phyloP scores from a whole-genome alignment of 192 early-diverging fungal species.

The Entomortierella parvispora region DNA sequence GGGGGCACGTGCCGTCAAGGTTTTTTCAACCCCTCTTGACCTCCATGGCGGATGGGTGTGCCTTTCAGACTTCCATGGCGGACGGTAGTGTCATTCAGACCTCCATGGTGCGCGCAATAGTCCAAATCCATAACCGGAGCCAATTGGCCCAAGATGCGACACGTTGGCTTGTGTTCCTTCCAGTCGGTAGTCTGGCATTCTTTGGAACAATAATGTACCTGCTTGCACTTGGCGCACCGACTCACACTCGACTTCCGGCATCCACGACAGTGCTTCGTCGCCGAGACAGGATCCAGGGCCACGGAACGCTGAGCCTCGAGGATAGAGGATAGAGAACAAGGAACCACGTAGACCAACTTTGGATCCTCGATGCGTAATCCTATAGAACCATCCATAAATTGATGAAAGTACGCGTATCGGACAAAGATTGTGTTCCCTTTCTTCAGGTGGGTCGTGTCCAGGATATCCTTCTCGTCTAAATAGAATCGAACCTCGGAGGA shows the following conservation, averaged over 20 bases:
- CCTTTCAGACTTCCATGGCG: too few relatives aligned
- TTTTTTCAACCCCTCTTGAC: too few relatives aligned
- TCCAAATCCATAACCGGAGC: not conserved
- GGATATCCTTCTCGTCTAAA: not conserved
- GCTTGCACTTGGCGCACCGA: constrained; percentile 6
- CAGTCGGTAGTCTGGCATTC: constrained; percentile 8
- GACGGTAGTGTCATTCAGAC: too few relatives aligned
- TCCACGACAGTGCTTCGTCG: not conserved
- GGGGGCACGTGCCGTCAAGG: too few relatives aligned
- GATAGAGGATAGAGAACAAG: constrained; percentile 3
- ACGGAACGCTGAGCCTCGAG: not conserved
- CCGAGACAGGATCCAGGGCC: not conserved
- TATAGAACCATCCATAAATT: constrained; percentile 1
- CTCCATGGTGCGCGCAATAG: too few relatives aligned
- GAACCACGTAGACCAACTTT: not conserved
- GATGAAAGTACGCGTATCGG: constrained; percentile 7
- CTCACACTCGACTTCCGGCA: not conserved
- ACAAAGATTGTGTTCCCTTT: constrained; percentile 17
- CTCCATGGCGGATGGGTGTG: too few relatives aligned
- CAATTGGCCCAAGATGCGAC: not conserved
- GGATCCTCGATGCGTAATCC: constrained; percentile 6
- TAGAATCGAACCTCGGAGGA: not conserved
- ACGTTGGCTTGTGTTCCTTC: not conserved
- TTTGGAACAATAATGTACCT: constrained; percentile 5
- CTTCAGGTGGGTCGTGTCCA: constrained; percentile 9